Percentiles rank a stretch among this genome's conserved stretches.
Evolutionary conservation across 805 yeast species (phyloP).

Genomic region (Candida chauliodis): DNA sequence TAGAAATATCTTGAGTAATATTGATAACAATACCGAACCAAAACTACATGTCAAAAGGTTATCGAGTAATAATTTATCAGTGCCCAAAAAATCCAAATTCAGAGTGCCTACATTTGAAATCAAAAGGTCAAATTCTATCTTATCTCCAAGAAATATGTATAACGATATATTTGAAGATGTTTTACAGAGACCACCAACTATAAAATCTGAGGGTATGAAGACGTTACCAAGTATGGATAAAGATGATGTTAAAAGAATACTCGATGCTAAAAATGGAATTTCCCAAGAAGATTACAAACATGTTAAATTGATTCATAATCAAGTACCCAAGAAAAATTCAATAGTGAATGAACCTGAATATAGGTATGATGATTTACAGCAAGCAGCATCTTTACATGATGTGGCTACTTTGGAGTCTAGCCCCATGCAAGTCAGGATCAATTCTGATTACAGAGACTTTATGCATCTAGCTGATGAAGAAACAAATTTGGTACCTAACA

Average conservation of each 20-base stretch:
- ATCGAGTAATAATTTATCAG: background rate
- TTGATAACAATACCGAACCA: constrained; percentile 20
- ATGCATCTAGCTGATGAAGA: constrained; percentile 39
- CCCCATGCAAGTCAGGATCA: constrained; percentile 15
- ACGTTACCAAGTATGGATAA: constrained; percentile 48
- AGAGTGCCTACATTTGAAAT: constrained; percentile 42
- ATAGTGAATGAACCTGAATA: constrained; percentile 23
- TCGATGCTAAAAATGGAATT: constrained; percentile 34
- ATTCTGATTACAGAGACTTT: constrained; percentile 13
- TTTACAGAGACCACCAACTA: constrained; percentile 27
- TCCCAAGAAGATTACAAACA: constrained; percentile 39
- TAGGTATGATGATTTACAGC: constrained; percentile 27
- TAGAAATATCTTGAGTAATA: constrained; percentile 24
- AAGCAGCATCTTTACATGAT: constrained; percentile 32
- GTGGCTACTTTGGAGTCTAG: constrained; percentile 17
- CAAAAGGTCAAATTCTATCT: constrained; percentile 30
- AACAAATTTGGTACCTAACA: constrained; percentile 23
- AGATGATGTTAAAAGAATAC: constrained; percentile 40
- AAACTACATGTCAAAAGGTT: constrained; percentile 7
- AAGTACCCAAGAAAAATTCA: constrained; percentile 20
- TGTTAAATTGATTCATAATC: constrained; percentile 23
- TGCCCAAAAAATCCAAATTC: constrained; percentile 24
- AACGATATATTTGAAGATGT: constrained; percentile 36
- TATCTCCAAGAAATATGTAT: constrained; percentile 35
- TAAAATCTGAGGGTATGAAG: constrained; percentile 43